Base-by-base conservation (phyloP, 345 rosid species). In the Sonneratia alba region DNA sequence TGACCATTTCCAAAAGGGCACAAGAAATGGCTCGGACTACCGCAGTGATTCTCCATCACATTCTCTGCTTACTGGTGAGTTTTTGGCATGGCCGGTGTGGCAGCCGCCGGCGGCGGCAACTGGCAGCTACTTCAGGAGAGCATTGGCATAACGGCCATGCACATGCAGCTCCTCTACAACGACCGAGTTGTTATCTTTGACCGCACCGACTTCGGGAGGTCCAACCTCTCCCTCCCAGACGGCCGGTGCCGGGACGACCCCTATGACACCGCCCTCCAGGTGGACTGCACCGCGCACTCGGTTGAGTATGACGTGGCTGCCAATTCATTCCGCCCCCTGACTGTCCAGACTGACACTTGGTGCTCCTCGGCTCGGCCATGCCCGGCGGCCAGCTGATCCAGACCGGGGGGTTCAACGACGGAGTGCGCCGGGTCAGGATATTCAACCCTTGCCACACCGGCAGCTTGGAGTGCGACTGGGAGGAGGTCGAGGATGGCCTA, bases 251-350 rank as follows among this genome's bases (percentile, higher is more conserved):
- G 72, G 36, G 12, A 59, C 36, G 80, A 76, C 69, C 67, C 79
- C 10, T 34, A 34, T 15, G 78, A 76, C 65, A 6, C 67, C 12
- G 45, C 19, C 49, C 8, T 71, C 51, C 27, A 42, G 53, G 59
- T 55, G 67, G 78, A 93, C 75, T 93, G 97, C 83, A 83, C 95
- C 16, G 98, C 98, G 27, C 95, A 90, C 73, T 90, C 98, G 1
- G 73, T 79, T 16, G 97, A 89, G 70, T 93, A 89, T 75, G 78
- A 90, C 78, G 89, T 85, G 32, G 47, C 76, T 4, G 9, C 79
- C 6, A 87, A 92, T 67, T 73, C 68, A 3, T 34, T 86, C 75
- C 72, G 96, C 27, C 83, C 96, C 7, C 87, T 90, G 24, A 84
- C 77, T 70, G 93, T 93, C 34, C 91, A 78, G 61, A 85, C 88